Conservation (phyloP, 768 basidiomycete genomes). For the Russula emetica region DNA sequence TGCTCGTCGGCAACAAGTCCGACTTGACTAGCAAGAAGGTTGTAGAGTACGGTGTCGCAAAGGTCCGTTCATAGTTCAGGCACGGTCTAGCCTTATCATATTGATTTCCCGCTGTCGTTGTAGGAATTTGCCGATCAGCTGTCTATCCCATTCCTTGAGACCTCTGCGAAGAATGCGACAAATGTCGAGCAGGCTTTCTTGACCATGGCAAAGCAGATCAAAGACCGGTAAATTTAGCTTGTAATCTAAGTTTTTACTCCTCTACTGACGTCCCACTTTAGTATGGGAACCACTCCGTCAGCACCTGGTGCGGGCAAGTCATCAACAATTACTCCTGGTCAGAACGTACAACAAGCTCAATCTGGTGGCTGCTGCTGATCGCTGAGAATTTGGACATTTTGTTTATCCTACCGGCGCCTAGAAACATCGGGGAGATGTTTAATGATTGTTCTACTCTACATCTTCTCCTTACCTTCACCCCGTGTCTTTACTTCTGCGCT, state of each 20-base stretch:
- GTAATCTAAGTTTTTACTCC: background rate
- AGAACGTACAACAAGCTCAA: slow-evolving; percentile 73
- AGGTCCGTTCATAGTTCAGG: slow-evolving; percentile 44
- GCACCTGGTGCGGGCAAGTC: slow-evolving; percentile 74
- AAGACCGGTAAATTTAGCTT: slow-evolving; percentile 61
- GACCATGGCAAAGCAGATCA: slow-evolving; percentile 96
- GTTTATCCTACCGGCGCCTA: slow-evolving; percentile 27
- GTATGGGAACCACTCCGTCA: slow-evolving; percentile 81
- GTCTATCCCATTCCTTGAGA: slow-evolving; percentile 92
- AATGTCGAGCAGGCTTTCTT: slow-evolving; percentile 99
- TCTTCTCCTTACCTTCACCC: slow-evolving; percentile 25
- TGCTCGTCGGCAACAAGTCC: slow-evolving; percentile 98
- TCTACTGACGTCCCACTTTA: slow-evolving; percentile 32
- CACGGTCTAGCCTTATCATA: slow-evolving; percentile 3
- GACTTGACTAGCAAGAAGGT: slow-evolving; percentile 97
- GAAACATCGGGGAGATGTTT: slow-evolving; percentile 27
- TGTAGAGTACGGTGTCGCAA: slow-evolving; percentile 83
- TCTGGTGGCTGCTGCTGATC: slow-evolving; percentile 74
- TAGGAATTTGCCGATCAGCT: slow-evolving; percentile 96
- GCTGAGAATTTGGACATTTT: slow-evolving; percentile 29
- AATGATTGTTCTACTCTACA: slow-evolving; percentile 25
- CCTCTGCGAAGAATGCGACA: slow-evolving; percentile 97
- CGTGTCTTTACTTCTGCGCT: slow-evolving; percentile 26
- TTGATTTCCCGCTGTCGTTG: background rate
- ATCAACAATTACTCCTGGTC: slow-evolving; percentile 78